Evolutionary conservation across 768 basidiomycete species (phyloP).

Genomic region (Amylocystis lapponica): DNA sequence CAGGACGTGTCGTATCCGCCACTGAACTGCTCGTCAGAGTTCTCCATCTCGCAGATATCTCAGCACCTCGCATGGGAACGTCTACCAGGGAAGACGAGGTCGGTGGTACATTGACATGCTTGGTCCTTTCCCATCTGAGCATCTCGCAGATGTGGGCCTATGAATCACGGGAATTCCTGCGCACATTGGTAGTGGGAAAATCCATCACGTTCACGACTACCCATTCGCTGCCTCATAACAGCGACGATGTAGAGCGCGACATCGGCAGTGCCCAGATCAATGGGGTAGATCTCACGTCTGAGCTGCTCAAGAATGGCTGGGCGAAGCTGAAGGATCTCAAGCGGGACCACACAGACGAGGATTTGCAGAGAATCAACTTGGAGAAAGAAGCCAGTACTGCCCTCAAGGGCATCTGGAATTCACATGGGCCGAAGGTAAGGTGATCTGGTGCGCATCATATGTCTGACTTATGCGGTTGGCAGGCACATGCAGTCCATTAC

Average conservation of each 20-base stretch:
- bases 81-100: slow-evolving; percentile 84
- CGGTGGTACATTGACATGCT: slow-evolving; percentile 6
- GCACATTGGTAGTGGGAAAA: slow-evolving; percentile 82
- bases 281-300: slow-evolving; percentile 65
- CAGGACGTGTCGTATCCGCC: too few relatives aligned
- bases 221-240: slow-evolving; percentile 70
- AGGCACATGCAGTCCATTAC: slow-evolving; percentile 74
- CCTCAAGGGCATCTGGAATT: slow-evolving; percentile 84
- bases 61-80: slow-evolving; percentile 79
- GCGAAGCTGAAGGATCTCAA: slow-evolving; percentile 85
- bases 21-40: slow-evolving; percentile 46
- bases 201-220: slow-evolving; percentile 79
- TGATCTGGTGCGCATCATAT: neutral
- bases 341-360: slow-evolving; percentile 77
- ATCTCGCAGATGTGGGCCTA: slow-evolving; percentile 74
- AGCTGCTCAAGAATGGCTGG: slow-evolving; percentile 89
- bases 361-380: slow-evolving; percentile 61
- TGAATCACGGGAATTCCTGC: slow-evolving; percentile 89
- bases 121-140: neutral
- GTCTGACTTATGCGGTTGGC: neutral
- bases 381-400: slow-evolving; percentile 71
- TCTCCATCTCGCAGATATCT: slow-evolving; percentile 83
- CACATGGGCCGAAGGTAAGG: slow-evolving; percentile 65
- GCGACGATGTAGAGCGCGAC: slow-evolving; percentile 76
- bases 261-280: slow-evolving; percentile 70